phyloP scores from a whole-genome alignment of 2,329 filamentous ascomycete genomes.

The Pochonia chlamydosporia region DNA sequence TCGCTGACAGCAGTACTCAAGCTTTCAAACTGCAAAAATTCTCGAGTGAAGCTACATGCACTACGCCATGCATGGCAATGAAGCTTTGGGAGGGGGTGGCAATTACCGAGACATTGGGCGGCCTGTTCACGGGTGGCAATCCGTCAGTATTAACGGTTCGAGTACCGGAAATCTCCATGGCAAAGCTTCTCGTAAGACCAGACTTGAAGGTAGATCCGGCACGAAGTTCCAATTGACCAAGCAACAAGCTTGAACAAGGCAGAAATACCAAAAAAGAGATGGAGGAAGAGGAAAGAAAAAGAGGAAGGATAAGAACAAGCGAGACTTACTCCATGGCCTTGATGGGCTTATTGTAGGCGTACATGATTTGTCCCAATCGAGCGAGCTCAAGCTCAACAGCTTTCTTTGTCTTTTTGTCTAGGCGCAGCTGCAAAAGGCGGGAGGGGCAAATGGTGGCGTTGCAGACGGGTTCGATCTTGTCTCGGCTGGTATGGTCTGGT shows the following conservation, averaged over 20 bases:
- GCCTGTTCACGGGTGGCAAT: slow-evolving; percentile 23
- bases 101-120: slow-evolving; percentile 26
- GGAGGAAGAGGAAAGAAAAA: slow-evolving; percentile 7
- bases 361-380: slow-evolving; percentile 19
- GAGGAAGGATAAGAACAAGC: neutral
- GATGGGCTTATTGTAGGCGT: slow-evolving; percentile 31
- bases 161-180: slow-evolving; percentile 6
- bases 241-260: neutral
- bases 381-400: slow-evolving; percentile 4
- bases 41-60: no score
- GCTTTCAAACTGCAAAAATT: no score
- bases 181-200: neutral
- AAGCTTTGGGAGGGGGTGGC: slow-evolving; percentile 3
- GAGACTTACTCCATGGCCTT: slow-evolving; percentile 31
- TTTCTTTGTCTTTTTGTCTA: no score
- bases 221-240: neutral
- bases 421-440: neutral
- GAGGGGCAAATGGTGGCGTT: slow-evolving; percentile 4
- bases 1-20: no score
- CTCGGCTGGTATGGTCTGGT: no score
- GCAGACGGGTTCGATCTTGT: neutral
- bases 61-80: no score
- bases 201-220: neutral
- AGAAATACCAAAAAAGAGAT: neutral
- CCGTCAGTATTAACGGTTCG: slow-evolving; percentile 16